Evolutionary conservation across 192 early-diverging fungal species (phyloP), one percentile per base, ranked within the genome.

Genomic region (Dissophora ornata): DNA sequence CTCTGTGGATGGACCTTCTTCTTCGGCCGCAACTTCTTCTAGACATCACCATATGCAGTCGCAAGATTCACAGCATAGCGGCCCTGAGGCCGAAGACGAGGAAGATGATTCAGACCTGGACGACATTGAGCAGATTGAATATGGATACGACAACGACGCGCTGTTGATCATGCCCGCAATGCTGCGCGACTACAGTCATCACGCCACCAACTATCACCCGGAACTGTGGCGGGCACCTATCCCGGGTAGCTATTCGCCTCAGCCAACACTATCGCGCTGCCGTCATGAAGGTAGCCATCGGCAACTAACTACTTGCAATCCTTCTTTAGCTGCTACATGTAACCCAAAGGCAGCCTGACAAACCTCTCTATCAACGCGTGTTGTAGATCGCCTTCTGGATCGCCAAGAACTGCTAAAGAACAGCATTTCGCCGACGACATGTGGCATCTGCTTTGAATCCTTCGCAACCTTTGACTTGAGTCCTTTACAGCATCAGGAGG

Each of bases 151-250:
- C 24, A 77, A 48, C 26, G 73, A 77, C 16, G 45, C 58, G 2
- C 40, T 77, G 15, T 21, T 77, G 22, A 77, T 77, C 53, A 77
- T 77, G 73, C 73, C 73, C 0, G 57, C 73, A 0, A 77, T 77
- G 73, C 32, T 77, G 25, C 73, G 65, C 26, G 47, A 77, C 38
- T 77, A 77, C 28, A 67, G 63, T 38, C 73, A 77, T 22, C 73
- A 77, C 51, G 73, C 73, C 2, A 77, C 73, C 51, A 77, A 77
- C 25, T 77, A 77, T 15, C 73, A 77, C 25, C 73, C 73, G 0
- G 73, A 77, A 21, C 65, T 77, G 2, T 77, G 73, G 73, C 32
- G 52, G 10, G 21, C 69, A n/a, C 64, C 64, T 11, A 57, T 62
- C 28, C 73, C 73, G 16, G 63, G 59, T 0, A 47, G 58, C 1